phyloP scores from a whole-genome alignment of 768 basidiomycete species.

The Coprinopsis marcescibilis region DNA sequence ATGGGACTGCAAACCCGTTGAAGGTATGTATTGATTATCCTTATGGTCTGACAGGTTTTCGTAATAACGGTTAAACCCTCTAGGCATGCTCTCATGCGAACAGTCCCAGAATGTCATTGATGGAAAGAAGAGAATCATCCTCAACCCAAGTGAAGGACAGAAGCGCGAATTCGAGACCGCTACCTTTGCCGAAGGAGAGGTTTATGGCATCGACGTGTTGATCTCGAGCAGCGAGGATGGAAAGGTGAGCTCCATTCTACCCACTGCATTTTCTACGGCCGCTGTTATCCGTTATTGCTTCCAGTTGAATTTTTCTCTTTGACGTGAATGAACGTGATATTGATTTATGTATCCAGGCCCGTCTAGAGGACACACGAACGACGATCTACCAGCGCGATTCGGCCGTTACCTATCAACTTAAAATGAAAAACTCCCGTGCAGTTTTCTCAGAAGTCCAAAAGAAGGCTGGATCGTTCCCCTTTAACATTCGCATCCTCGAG shows the following conservation, averaged over 20 bases:
- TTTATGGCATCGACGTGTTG: constrained; percentile 91
- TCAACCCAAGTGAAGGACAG: constrained; percentile 83
- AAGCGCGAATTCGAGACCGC: constrained; percentile 80
- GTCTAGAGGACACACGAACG: constrained; percentile 83
- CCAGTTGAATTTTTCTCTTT: neutral
- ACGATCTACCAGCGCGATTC: constrained; percentile 90
- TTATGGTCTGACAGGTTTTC: constrained; percentile 2
- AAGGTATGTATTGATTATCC: constrained; percentile 49
- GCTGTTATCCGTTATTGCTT: neutral
- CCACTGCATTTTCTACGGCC: neutral
- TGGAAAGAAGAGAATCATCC: constrained; percentile 91
- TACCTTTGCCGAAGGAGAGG: constrained; percentile 88
- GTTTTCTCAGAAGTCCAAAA: constrained; percentile 97
- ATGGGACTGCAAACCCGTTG: constrained; percentile 89
- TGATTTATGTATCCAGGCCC: constrained; percentile 49
- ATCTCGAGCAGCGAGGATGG: constrained; percentile 86
- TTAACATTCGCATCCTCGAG: constrained; percentile 89
- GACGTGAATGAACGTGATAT: neutral
- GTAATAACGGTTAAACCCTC: constrained; percentile 8
- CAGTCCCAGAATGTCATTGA: constrained; percentile 93
- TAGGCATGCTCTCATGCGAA: constrained; percentile 93
- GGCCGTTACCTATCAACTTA: constrained; percentile 86
- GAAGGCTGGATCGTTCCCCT: constrained; percentile 97
- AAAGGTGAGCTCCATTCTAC: constrained; percentile 55
- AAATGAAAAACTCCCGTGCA: constrained; percentile 96